Evolutionary conservation across 176 grass and related monocot species (phyloP).

Genomic region (Secale cereale): DNA sequence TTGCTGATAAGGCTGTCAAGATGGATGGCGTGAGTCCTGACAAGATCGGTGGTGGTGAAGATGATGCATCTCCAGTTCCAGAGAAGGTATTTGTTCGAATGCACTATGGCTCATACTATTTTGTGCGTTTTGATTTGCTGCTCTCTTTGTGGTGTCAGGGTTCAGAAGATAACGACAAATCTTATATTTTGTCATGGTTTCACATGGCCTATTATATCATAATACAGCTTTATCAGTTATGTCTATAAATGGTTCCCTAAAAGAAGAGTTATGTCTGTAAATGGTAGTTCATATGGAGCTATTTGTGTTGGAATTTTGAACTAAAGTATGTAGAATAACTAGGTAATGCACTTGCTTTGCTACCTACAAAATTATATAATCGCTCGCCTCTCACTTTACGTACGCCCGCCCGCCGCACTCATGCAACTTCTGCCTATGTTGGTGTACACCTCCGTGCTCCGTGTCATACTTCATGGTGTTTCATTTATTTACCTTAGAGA

Average conservation of each 20-base stretch:
- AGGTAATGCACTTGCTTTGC: background rate
- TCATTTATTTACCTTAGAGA: background rate
- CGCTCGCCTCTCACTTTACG: background rate
- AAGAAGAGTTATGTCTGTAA: background rate
- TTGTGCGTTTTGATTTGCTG: slow-evolving; percentile 12
- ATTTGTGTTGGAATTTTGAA: background rate
- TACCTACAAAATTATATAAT: background rate
- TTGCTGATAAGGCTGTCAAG: slow-evolving; percentile 47
- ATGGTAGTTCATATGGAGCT: slow-evolving; percentile 7
- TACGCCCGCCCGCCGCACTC: background rate
- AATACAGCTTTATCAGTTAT: background rate
- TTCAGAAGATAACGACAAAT: slow-evolving; percentile 2
- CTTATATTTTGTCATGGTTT: background rate
- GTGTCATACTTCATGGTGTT: background rate
- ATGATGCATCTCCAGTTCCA: slow-evolving; percentile 82
- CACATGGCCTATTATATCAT: background rate
- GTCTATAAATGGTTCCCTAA: background rate
- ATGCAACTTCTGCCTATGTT: background rate
- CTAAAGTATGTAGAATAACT: slow-evolving; percentile 6
- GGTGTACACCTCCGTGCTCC: background rate
- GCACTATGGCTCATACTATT: background rate
- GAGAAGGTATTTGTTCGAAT: slow-evolving; percentile 58
- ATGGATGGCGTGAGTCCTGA: slow-evolving; percentile 91
- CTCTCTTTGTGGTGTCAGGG: background rate
- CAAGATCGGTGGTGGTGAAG: slow-evolving; percentile 63